A percentile compares a stretch with the other conserved stretches of the same genome.
Conservation (phyloP, 371 early-diverging fungal genomes). For the Lichtheimia ramosa region DNA sequence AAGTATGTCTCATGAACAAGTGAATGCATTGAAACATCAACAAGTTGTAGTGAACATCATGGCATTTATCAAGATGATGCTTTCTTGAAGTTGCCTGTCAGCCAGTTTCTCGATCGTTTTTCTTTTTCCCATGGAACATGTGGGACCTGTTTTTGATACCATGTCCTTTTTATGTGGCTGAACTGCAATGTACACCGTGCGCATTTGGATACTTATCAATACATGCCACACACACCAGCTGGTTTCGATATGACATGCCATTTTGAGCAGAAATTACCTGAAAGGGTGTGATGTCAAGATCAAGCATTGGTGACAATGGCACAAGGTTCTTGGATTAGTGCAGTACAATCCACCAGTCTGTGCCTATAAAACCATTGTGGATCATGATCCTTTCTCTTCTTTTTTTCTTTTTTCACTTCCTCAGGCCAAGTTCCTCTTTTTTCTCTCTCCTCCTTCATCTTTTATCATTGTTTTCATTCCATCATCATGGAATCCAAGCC, state of each 20-base stretch:
- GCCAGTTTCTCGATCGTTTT: no score
- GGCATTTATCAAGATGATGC: no score
- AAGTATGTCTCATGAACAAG: no score
- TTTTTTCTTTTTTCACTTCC: background rate
- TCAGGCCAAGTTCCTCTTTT: background rate
- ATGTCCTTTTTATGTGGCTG: no score
- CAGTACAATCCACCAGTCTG: background rate
- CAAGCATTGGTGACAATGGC: background rate
- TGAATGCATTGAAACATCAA: no score
- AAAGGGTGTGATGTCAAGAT: slow-evolving; percentile 8
- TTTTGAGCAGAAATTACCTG: slow-evolving; percentile 19
- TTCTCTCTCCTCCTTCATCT: background rate
- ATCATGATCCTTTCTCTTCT: no score
- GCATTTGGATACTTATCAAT: no score
- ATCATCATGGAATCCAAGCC: slow-evolving; percentile 1
- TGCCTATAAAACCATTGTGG: background rate
- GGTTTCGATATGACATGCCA: slow-evolving; percentile 1
- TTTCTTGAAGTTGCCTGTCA: no score
- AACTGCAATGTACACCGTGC: no score
- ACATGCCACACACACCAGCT: background rate
- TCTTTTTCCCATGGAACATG: no score
- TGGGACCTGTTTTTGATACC: no score
- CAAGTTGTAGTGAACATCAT: no score
- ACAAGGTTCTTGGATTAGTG: background rate
- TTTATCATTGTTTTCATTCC: background rate